These are phyloP conservation scores for Articulospora tetracladia DNA, from an alignment of 495 filamentous ascomycete genomes.

Conservation along the genomic window DNA sequence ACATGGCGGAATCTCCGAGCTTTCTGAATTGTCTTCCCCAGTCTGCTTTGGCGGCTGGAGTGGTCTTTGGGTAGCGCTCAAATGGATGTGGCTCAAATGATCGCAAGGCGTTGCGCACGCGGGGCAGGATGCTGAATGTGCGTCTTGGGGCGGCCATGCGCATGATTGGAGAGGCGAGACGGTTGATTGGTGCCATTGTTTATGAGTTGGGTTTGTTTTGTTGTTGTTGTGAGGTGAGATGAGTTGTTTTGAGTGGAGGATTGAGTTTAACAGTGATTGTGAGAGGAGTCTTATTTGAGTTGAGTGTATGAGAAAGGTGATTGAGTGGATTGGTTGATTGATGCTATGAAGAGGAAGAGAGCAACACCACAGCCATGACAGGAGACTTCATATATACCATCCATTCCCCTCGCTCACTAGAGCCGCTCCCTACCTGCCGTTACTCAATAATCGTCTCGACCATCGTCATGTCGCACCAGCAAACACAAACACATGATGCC, in stretches of 20 bases:
- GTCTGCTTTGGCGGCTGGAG: slow-evolving; percentile 12
- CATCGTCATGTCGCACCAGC: too few species aligned
- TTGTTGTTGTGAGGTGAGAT: neutral
- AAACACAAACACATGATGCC: neutral
- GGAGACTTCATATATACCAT: neutral
- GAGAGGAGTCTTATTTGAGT: neutral
- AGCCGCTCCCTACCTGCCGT: too few species aligned
- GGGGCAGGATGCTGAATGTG: slow-evolving; percentile 6
- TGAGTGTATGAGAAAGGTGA: neutral
- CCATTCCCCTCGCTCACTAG: neutral
- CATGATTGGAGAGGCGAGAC: neutral
- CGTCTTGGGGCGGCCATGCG: slow-evolving; percentile 8
- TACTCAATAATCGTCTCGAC: too few species aligned
- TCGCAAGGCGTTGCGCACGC: slow-evolving; percentile 1
- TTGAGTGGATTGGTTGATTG: neutral
- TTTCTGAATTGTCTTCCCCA: slow-evolving; percentile 17
- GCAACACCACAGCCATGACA: neutral
- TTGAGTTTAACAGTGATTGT: neutral
- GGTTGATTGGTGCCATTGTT: slow-evolving; percentile 7
- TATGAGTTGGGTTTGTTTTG: neutral
- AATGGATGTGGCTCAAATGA: slow-evolving; percentile 15
- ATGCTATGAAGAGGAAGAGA: neutral
- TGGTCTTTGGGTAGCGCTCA: slow-evolving; percentile 12
- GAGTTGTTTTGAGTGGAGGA: slow-evolving; percentile 4
- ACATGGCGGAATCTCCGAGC: slow-evolving; percentile 7